Conservation (phyloP, 495 filamentous ascomycete species). For the Pseudomonodictys pantanalensis region DNA sequence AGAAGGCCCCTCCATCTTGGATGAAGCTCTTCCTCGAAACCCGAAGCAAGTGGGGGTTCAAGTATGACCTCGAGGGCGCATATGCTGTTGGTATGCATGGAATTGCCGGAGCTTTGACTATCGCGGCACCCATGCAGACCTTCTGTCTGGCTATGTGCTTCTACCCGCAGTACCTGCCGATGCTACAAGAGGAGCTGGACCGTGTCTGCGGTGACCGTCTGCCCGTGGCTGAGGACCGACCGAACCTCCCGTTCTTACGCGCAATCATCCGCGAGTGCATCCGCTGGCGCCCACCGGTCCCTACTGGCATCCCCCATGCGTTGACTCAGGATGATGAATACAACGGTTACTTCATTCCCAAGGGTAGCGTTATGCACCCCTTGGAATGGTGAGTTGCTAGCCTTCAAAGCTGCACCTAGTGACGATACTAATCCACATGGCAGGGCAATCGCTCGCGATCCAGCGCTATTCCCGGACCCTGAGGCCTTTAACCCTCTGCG, state of each 20-base stretch:
- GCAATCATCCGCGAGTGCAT: slow-evolving; percentile 61
- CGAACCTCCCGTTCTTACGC: slow-evolving; percentile 45
- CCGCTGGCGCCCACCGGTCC: slow-evolving; percentile 59
- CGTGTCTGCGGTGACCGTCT: slow-evolving; percentile 45
- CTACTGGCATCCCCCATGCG: slow-evolving; percentile 49
- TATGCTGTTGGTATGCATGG: slow-evolving; percentile 43
- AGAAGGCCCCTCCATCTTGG: slow-evolving; percentile 37
- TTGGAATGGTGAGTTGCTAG: slow-evolving; percentile 43
- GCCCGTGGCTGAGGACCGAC: slow-evolving; percentile 36
- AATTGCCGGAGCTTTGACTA: slow-evolving; percentile 44
- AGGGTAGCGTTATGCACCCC: slow-evolving; percentile 56
- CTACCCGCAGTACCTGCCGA: slow-evolving; percentile 55
- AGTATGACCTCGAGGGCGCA: slow-evolving; percentile 44
- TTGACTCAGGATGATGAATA: slow-evolving; percentile 55
- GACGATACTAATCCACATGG: slow-evolving; percentile 10
- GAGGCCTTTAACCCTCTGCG: slow-evolving; percentile 40
- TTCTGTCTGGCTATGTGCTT: slow-evolving; percentile 60
- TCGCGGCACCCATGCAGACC: slow-evolving; percentile 53
- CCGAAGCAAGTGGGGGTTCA: slow-evolving; percentile 33
- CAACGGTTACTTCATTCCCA: slow-evolving; percentile 55
- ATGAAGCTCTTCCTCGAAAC: slow-evolving; percentile 38
- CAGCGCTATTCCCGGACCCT: slow-evolving; percentile 36
- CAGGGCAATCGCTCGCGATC: slow-evolving; percentile 40
- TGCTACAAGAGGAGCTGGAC: slow-evolving; percentile 57
- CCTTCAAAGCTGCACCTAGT: not conserved